These are phyloP conservation scores for Linnemannia zychae DNA, from an alignment of 192 early-diverging fungal genomes.

Conservation along the genomic window DNA sequence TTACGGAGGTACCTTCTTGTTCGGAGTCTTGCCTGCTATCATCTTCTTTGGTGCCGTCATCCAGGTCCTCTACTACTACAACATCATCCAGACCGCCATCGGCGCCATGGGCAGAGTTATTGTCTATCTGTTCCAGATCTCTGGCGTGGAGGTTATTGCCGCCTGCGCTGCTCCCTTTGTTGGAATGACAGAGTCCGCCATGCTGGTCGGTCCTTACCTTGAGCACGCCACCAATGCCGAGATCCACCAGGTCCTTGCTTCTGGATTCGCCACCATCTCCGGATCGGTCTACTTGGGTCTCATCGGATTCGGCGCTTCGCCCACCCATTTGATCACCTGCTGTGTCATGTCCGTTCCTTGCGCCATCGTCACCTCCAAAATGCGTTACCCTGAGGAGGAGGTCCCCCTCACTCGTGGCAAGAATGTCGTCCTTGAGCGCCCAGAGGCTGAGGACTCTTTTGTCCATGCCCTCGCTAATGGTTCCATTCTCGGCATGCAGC, in stretches of 20 bases:
- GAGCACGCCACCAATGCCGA: constrained; percentile 88
- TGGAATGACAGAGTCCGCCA: constrained; percentile 85
- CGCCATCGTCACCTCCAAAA: constrained; percentile 86
- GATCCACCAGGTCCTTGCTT: constrained; percentile 88
- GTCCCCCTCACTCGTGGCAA: constrained; percentile 83
- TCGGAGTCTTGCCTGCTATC: constrained; percentile 84
- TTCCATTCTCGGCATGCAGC: constrained; percentile 83
- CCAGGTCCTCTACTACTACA: constrained; percentile 86
- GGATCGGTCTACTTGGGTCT: constrained; percentile 86
- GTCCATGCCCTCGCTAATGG: constrained; percentile 89
- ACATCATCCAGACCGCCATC: constrained; percentile 87
- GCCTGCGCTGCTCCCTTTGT: constrained; percentile 90
- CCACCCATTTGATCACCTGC: constrained; percentile 80
- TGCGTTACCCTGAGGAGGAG: constrained; percentile 88
- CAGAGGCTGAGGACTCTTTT: constrained; percentile 77
- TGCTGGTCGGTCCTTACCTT: constrained; percentile 86
- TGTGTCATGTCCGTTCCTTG: constrained; percentile 95
- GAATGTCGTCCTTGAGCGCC: constrained; percentile 66
- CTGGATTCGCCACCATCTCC: constrained; percentile 93
- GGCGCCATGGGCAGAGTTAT: constrained; percentile 72
- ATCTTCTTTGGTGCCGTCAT: constrained; percentile 92
- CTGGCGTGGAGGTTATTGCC: constrained; percentile 87
- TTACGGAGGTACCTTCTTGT: constrained; percentile 68
- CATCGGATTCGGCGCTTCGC: constrained; percentile 75
- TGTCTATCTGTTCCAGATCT: constrained; percentile 77